Percentiles rank a stretch among this genome's conserved stretches.
These are phyloP conservation scores for Leccinum rimulosum DNA, from an alignment of 768 basidiomycete species.

Conservation along the genomic window DNA sequence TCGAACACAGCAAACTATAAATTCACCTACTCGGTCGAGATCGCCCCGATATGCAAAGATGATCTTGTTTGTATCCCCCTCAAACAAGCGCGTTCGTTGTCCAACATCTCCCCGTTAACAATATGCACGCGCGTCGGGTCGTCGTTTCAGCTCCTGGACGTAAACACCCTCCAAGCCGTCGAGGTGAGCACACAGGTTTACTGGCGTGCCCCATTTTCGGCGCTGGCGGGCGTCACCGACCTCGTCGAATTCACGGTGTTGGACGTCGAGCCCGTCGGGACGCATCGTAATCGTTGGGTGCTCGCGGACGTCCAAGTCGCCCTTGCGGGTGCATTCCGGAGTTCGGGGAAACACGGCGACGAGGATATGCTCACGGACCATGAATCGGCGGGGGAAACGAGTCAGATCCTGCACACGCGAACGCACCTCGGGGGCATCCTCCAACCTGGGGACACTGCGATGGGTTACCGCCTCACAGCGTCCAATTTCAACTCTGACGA, in stretches of 20 bases:
- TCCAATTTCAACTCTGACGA: conserved; percentile 92
- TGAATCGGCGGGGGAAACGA: conserved; percentile 55
- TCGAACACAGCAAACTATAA: conserved; percentile 93
- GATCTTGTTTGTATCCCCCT: conserved; percentile 89
- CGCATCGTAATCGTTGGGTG: conserved; percentile 69
- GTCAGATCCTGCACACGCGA: conserved; percentile 90
- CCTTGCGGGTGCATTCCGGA: conserved; percentile 74
- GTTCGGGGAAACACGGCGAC: conserved; percentile 41
- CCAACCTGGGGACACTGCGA: conserved; percentile 90
- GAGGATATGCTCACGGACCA: conserved; percentile 58
- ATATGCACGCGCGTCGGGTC: conserved; percentile 91
- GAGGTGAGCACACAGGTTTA: conserved; percentile 78
- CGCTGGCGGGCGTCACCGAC: conserved; percentile 78
- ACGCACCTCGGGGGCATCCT: conserved; percentile 93
- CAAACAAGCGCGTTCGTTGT: conserved; percentile 76
- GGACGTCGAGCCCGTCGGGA: conserved; percentile 85
- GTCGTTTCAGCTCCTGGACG: conserved; percentile 88
- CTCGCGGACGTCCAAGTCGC: conserved; percentile 91
- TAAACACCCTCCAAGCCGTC: conserved; percentile 76
- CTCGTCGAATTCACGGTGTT: conserved; percentile 94
- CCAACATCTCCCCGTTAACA: conserved; percentile 86
- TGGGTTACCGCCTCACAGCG: conserved; percentile 88
- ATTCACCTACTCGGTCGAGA: conserved; percentile 96
- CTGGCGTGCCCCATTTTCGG: conserved; percentile 90
- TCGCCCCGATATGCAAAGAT: conserved; percentile 96